Evolutionary conservation across 2,329 filamentous ascomycete species (phyloP), one percentile per base, ranked within the genome.

Genomic region (Aureobasidium leucospermi): DNA sequence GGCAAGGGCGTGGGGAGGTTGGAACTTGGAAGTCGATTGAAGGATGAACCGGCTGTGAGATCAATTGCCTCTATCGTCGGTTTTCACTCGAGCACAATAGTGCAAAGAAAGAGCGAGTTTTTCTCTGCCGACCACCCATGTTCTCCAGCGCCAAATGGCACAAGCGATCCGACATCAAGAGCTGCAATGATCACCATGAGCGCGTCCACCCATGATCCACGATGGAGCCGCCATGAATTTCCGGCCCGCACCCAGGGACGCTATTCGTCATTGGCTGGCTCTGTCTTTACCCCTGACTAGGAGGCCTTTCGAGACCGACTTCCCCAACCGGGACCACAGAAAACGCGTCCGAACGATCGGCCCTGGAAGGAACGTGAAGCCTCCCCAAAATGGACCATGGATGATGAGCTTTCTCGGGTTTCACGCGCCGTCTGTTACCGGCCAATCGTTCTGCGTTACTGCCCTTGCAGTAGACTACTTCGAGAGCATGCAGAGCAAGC

Each of bases 141-240:
- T 7, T n/a, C 31, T 56, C 16, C 39, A 29, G 41, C 52, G 52
- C 42, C 52, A 56, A 46, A 32, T 56, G 39, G 52, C 41, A 46
- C 52, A 45, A 46, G 31, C 52, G 42, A 56, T 56, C 15, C 52
- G 41, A 56, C 29, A 45, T 34, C 16, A 38, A 46, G 16, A 34
- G 39, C 39, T 46, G 31, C 41, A 29, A 31, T 46, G 41, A 45
- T 46, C 52, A 38, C 19, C 23, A 56, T 46, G 52, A 42, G 41
- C 41, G 41, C 52, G 28, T 19, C 32, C 42, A 36, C 52, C 15
- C 43, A 47, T 39, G 55, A 47, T 58, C 43, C 10, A 29, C 42
- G 28, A 39, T 41, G 23, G 55, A 47, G 42, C 55, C 42, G 55
- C 55, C 34, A 39, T 58, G 55, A 56, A 46, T 58, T 58, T 43